Conservation (phyloP, 2,329 filamentous ascomycete species). For the Aspergillus piperis region DNA sequence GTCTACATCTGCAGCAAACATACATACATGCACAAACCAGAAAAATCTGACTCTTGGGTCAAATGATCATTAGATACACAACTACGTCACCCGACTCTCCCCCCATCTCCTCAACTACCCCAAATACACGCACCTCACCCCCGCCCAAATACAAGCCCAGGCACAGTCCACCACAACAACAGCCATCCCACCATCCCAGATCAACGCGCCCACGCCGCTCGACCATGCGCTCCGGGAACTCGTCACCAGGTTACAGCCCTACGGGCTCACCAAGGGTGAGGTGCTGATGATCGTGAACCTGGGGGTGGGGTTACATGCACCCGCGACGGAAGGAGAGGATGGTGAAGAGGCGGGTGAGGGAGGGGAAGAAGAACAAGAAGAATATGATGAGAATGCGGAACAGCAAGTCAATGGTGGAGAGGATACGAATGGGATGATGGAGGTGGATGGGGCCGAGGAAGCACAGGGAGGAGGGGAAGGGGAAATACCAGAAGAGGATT, state of each 20-base stretch:
- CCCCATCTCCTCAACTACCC: constrained; percentile 44
- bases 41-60: no score
- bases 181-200: constrained; percentile 12
- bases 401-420: constrained; percentile 4
- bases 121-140: constrained; percentile 27
- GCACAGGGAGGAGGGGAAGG: constrained; percentile 18
- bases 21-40: no score
- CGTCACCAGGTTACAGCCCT: constrained; percentile 40
- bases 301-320: constrained; percentile 38
- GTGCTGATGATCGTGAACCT: constrained; percentile 50
- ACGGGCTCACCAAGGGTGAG: constrained; percentile 49
- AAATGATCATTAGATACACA: constrained; percentile 37
- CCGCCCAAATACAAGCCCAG: constrained; percentile 5
- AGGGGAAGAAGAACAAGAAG: constrained; percentile 1
- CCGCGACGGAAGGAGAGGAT: constrained; percentile 19
- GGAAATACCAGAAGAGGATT: constrained; percentile 29
- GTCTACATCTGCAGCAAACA: no score
- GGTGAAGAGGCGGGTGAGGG: constrained; percentile 20
- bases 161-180: neutral
- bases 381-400: constrained; percentile 4
- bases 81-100: constrained; percentile 43
- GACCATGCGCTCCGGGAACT: constrained; percentile 42
- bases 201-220: constrained; percentile 32
- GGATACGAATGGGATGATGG: constrained; percentile 11
- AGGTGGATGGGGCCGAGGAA: constrained; percentile 16